A percentile compares a stretch with the other conserved stretches of the same genome.
phyloP scores from a whole-genome alignment of 176 grass and related monocot species.

The Zea luxurians region DNA sequence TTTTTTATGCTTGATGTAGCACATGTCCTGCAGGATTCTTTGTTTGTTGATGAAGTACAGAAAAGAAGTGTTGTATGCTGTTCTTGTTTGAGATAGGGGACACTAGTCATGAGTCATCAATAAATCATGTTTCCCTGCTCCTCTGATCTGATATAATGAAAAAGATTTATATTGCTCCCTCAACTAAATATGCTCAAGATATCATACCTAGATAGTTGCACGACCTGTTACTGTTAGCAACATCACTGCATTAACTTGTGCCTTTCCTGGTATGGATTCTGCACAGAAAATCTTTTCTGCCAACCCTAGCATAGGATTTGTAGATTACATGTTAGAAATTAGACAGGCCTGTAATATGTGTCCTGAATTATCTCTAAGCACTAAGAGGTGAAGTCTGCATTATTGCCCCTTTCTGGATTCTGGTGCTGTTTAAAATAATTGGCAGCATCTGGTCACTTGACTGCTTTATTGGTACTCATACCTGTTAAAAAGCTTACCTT shows the following conservation, averaged over 20 bases:
- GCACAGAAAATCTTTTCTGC: slow-evolving; percentile 1
- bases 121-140: not conserved
- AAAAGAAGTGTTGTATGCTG: slow-evolving; percentile 29
- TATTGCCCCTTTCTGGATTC: not conserved
- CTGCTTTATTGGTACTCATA: not conserved
- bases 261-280: not conserved
- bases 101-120: slow-evolving; percentile 7
- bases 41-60: slow-evolving; percentile 38
- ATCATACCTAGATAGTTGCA: not conserved
- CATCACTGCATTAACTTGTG: not conserved
- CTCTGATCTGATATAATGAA: slow-evolving; percentile 19
- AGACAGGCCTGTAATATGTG: not conserved
- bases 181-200: not conserved
- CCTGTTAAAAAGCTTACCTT: not conserved
- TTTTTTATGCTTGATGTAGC: slow-evolving; percentile 29
- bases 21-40: slow-evolving; percentile 24
- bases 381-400: slow-evolving; percentile 25
- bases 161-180: not conserved
- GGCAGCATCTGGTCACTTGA: slow-evolving; percentile 25
- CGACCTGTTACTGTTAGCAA: not conserved
- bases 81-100: not conserved
- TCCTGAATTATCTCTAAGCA: slow-evolving; percentile 20
- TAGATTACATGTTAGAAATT: slow-evolving; percentile 27
- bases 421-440: slow-evolving; percentile 2
- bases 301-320: slow-evolving; percentile 22